Base-by-base conservation (phyloP, 768 basidiomycete genomes). In the Rhodotorula graminis region DNA sequence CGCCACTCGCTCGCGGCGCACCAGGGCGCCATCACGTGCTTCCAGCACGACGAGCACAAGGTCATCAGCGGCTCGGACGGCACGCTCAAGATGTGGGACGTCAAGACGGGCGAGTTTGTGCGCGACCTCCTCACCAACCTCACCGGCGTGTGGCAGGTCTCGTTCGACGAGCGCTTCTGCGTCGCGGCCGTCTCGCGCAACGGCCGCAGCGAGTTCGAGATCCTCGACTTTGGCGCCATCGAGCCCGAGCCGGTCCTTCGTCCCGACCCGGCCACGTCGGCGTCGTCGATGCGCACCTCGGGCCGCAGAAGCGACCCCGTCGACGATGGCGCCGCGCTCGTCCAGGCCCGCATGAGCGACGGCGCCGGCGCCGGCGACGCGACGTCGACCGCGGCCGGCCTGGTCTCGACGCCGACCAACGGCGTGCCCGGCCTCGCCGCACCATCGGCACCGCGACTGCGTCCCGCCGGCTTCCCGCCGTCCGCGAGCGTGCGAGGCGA, bases 11-110 rank as follows among this genome's bases (percentile, higher is more conserved):
- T 99, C 44, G 88, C 89, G 8, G 92, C 91, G 1, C 95, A 98
- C 80, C 90, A 90, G 12, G 95, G 94, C 31, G 93, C 95, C n/a
- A 98, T 99, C 76, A 98, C 96, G 27, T 99, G 95, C 82, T 97
- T 98, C 73, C 64, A 72, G 85, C 93, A 95, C 81, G 95, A 98
- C 80, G 94, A 98, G 80, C 92, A 91, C 84, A 97, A 96, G 80
- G 92, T 98, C 58, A 85, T 99, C 42, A 92, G 90, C 78, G 95
- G 95, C 21, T 91, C 90, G 23, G 96, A 98, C 77, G 96, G 96
- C 25, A 92, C 91, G 70, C 84, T 99, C 77, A 97, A 97, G 85
- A 91, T 98, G 88, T 99, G 96, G 96, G 91, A 97, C 80, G 85
- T 95, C 71, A 83, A 88, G 50, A 91, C 93, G 67, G 96, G 95